These are phyloP conservation scores for Zanthoxylum bungeanum DNA, from an alignment of 345 rosid genomes.

Conservation along the genomic window DNA sequence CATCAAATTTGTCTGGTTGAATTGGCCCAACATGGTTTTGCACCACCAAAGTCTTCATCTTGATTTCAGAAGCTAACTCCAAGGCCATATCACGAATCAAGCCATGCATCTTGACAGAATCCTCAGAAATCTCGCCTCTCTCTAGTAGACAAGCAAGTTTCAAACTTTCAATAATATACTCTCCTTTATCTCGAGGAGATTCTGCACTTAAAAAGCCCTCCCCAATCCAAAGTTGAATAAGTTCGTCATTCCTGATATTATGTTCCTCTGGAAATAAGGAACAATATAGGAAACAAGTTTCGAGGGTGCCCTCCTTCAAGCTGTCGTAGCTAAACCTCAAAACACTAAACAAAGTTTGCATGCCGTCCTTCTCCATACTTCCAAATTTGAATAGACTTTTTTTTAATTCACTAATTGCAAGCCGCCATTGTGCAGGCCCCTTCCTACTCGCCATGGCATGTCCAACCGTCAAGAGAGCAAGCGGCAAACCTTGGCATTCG, in stretches of 20 bases:
- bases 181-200: not conserved
- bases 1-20: not conserved
- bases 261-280: slow-evolving; percentile 2
- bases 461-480: slow-evolving; percentile 20
- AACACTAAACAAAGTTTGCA: not conserved
- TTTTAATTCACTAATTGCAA: not conserved
- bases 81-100: slow-evolving; percentile 26
- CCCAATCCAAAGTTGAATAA: slow-evolving; percentile 13
- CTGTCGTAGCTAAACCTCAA: slow-evolving; percentile 3
- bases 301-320: not conserved
- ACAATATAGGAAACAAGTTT: slow-evolving; percentile 21
- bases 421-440: slow-evolving; percentile 3
- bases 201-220: slow-evolving; percentile 22
- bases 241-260: not conserved
- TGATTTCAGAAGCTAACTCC: not conserved
- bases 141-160: slow-evolving; percentile 25
- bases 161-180: not conserved
- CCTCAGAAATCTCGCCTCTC: not conserved
- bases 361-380: not conserved
- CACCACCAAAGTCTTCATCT: not conserved
- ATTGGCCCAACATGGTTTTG: not conserved
- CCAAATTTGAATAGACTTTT: not conserved
- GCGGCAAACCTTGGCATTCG: slow-evolving; percentile 24
- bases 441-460: slow-evolving; percentile 17
- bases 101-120: slow-evolving; percentile 20